A percentile compares a stretch with the other conserved stretches of the same genome.
Evolutionary conservation across 1,284 basidiomycete species (phyloP).

Genomic region (Coniferiporia sulphurascens): DNA sequence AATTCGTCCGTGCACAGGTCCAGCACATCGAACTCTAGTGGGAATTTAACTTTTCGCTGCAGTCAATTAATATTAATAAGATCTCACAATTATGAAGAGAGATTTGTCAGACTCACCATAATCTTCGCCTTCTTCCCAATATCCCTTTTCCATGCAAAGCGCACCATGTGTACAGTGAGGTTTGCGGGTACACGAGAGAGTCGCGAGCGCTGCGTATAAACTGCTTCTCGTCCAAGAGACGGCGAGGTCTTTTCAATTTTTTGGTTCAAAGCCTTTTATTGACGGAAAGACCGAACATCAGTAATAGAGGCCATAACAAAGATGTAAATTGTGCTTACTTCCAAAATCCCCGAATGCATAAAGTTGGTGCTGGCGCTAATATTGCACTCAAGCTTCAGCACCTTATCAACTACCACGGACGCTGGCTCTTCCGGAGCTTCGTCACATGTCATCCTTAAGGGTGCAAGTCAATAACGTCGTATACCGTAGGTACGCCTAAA

Average conservation of each 20-base stretch:
- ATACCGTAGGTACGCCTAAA: background rate
- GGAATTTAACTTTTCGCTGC: constrained; percentile 92
- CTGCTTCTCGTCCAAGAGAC: constrained; percentile 72
- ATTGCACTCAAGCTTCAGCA: constrained; percentile 91
- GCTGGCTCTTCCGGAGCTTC: constrained; percentile 81
- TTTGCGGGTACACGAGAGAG: constrained; percentile 83
- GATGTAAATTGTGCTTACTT: constrained; percentile 25
- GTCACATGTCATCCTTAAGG: constrained; percentile 61
- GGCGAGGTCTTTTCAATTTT: constrained; percentile 85
- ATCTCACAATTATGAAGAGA: background rate
- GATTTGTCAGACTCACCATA: constrained; percentile 50
- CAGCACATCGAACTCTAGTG: constrained; percentile 79
- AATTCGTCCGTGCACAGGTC: constrained; percentile 83
- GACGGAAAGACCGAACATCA: too few species aligned
- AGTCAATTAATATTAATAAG: background rate
- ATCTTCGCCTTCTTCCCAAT: constrained; percentile 91
- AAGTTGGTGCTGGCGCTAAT: constrained; percentile 86
- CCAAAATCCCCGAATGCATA: constrained; percentile 83
- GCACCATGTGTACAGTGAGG: constrained; percentile 88
- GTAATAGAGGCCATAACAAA: background rate
- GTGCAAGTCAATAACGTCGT: constrained; percentile 5
- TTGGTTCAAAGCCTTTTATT: constrained; percentile 59
- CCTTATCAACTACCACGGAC: constrained; percentile 62
- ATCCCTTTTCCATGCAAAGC: constrained; percentile 93
- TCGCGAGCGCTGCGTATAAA: constrained; percentile 81